These are phyloP conservation scores for Nakataea oryzae DNA, from an alignment of 2,329 filamentous ascomycete genomes.

Conservation along the genomic window DNA sequence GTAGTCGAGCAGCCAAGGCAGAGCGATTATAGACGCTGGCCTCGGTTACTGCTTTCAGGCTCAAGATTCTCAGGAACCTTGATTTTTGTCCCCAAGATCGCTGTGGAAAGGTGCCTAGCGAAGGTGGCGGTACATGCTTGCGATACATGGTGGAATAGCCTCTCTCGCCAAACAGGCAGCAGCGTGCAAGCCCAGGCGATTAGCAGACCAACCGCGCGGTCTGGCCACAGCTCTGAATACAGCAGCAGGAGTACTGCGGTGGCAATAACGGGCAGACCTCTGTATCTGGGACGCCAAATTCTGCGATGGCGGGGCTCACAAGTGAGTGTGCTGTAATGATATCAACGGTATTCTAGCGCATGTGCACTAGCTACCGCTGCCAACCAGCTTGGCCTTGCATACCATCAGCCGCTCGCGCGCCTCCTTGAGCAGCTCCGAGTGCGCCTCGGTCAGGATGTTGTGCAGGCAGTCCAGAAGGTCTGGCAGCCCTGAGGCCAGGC, in stretches of 20 bases:
- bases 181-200: too few species aligned
- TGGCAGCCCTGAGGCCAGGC: conserved; percentile 46
- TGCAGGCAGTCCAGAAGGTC: conserved; percentile 33
- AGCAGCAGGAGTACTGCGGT: background rate
- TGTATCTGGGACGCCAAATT: too few species aligned
- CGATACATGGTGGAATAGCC: background rate
- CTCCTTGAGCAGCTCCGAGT: conserved; percentile 65
- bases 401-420: conserved; percentile 60
- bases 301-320: too few species aligned
- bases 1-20: background rate
- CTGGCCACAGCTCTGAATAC: too few species aligned
- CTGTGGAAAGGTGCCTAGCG: too few species aligned
- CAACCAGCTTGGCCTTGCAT: conserved; percentile 47
- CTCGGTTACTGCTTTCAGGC: background rate
- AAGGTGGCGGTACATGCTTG: too few species aligned
- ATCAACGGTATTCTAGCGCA: background rate
- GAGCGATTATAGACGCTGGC: background rate
- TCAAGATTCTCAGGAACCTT: background rate
- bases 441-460: conserved; percentile 29
- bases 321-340: too few species aligned
- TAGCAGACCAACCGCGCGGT: too few species aligned
- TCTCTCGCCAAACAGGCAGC: background rate
- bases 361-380: background rate
- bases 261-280: too few species aligned
- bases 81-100: background rate